These are phyloP conservation scores for Ustilago crameri DNA, from an alignment of 1,284 basidiomycete species.

Conservation along the genomic window DNA sequence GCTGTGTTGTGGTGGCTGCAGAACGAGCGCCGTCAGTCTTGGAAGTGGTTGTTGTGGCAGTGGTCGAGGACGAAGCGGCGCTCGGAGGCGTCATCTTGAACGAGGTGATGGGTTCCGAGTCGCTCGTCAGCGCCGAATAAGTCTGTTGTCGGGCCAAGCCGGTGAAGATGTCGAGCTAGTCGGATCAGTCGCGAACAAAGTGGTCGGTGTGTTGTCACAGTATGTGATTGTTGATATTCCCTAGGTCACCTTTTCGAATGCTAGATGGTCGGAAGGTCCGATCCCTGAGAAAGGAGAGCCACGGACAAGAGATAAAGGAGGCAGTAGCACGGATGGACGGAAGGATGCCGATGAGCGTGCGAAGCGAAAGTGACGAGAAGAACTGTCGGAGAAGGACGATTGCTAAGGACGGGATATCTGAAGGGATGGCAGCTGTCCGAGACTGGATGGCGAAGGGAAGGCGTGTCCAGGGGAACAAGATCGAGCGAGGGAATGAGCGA, in stretches of 20 bases:
- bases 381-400: not conserved
- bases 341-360: not conserved
- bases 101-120: not conserved
- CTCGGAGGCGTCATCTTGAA: conserved; percentile 15
- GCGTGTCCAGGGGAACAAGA: not conserved
- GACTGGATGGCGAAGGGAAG: conserved; percentile 1
- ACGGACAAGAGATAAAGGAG: too few relatives aligned
- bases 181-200: not conserved
- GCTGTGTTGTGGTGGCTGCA: conserved; percentile 7
- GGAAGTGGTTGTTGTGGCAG: not conserved
- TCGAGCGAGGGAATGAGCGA: not conserved
- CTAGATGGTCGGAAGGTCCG: not conserved
- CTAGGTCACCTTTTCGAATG: too few relatives aligned
- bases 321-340: not conserved
- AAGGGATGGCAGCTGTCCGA: not conserved
- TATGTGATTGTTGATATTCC: not conserved
- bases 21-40: conserved; percentile 1
- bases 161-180: not conserved
- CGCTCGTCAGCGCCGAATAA: conserved; percentile 2
- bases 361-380: not conserved
- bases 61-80: conserved; percentile 12
- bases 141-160: not conserved
- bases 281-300: too few relatives aligned
- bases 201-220: not conserved
- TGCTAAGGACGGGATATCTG: not conserved